These are phyloP conservation scores for Alternaria incomplexa DNA, from an alignment of 2,329 filamentous ascomycete genomes.

Conservation along the genomic window DNA sequence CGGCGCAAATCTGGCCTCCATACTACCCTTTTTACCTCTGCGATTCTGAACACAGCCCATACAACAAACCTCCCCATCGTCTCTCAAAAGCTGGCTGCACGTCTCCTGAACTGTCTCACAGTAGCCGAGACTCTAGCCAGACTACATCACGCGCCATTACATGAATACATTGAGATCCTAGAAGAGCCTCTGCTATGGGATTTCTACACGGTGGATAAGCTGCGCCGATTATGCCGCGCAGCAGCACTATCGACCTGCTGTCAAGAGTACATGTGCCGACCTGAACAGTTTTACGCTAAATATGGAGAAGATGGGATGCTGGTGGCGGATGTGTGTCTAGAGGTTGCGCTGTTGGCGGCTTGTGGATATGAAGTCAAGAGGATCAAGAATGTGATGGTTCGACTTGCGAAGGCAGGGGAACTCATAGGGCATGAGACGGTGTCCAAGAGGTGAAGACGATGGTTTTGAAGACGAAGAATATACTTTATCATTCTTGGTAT, in stretches of 20 bases:
- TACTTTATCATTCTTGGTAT: slow-evolving; percentile 10
- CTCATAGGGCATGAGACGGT: not conserved
- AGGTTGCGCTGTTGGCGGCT: not conserved
- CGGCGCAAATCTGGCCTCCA: not conserved
- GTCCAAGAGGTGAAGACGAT: not conserved
- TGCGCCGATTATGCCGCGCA: not conserved
- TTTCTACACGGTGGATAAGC: not conserved
- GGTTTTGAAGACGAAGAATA: slow-evolving; percentile 1
- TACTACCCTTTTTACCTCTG: not conserved
- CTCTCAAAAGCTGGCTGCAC: not conserved
- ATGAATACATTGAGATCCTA: not conserved
- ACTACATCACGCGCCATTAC: not conserved
- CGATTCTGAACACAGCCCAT: not conserved
- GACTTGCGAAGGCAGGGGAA: not conserved
- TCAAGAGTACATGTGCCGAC: not conserved
- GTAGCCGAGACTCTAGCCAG: not conserved
- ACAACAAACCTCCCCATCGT: not conserved
- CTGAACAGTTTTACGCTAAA: not conserved
- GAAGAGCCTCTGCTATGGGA: not conserved
- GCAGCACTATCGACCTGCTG: not conserved
- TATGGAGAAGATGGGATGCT: not conserved
- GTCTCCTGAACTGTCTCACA: not conserved
- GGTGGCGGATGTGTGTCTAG: not conserved
- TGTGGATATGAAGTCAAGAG: not conserved
- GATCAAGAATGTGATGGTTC: not conserved